A percentile compares a stretch with the other conserved stretches of the same genome.
Conservation (phyloP, 1,139 yeast genomes). For the Tardiomyces depauwii region DNA sequence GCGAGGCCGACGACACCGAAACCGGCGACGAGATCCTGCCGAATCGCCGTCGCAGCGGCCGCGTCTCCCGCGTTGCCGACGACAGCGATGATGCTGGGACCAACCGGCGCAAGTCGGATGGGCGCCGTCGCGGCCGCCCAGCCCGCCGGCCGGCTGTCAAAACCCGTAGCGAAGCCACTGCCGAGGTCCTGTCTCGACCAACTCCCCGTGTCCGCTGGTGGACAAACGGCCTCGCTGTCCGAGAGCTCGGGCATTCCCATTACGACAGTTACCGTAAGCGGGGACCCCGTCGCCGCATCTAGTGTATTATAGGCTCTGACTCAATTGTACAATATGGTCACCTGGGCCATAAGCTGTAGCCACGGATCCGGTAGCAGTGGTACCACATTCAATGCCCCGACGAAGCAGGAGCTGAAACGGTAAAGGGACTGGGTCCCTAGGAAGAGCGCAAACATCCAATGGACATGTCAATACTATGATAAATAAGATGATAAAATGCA, state of each 20-base stretch:
- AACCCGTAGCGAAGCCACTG: constrained; percentile 11
- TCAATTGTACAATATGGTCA: too few species aligned
- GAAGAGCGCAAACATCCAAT: too few species aligned
- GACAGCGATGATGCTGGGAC: not conserved
- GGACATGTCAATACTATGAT: too few species aligned
- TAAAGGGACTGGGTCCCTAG: too few species aligned
- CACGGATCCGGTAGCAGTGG: too few species aligned
- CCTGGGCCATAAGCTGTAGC: too few species aligned
- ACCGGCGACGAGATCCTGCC: constrained; percentile 2
- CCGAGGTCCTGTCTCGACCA: not conserved
- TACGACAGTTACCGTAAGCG: constrained; percentile 10
- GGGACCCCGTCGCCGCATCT: constrained; percentile 7
- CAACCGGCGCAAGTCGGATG: not conserved
- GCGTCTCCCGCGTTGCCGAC: not conserved
- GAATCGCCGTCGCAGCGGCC: not conserved
- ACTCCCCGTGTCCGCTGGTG: constrained; percentile 7
- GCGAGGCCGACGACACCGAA: constrained; percentile 3
- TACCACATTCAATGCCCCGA: too few species aligned
- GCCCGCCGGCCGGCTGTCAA: constrained; percentile 4
- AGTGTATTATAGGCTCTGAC: too few species aligned
- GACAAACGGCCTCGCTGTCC: constrained; percentile 19
- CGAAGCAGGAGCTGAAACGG: too few species aligned
- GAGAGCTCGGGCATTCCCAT: constrained; percentile 17
- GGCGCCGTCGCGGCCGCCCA: not conserved
- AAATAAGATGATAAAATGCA: not conserved